Evolutionary conservation across 2,329 filamentous ascomycete genomes (phyloP).

Genomic region (Aspergillus felis): DNA sequence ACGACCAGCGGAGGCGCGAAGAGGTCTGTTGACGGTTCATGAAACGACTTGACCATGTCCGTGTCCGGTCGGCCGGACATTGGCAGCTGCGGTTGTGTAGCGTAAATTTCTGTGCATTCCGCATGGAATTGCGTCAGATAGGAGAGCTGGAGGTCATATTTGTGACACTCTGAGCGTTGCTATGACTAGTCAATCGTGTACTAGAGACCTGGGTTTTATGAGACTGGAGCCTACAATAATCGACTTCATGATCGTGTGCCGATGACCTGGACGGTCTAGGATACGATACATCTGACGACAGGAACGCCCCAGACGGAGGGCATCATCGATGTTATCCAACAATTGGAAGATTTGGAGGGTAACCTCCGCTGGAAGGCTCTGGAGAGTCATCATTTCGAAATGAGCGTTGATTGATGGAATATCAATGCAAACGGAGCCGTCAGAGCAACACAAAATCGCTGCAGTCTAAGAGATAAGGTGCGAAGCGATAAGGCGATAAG

Average conservation of each 20-base stretch:
- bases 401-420: too few relatives aligned
- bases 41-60: neutral
- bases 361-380: neutral
- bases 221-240: neutral
- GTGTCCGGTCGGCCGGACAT: neutral
- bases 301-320: neutral
- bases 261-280: neutral
- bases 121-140: neutral
- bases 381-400: neutral
- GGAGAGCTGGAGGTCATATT: neutral
- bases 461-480: too few relatives aligned
- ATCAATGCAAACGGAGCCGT: too few relatives aligned
- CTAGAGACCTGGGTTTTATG: neutral
- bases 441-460: too few relatives aligned
- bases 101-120: neutral
- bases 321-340: neutral
- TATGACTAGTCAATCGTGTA: neutral
- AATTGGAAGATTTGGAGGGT: neutral
- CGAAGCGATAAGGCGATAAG: too few relatives aligned
- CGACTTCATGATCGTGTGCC: neutral
- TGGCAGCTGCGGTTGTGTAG: neutral
- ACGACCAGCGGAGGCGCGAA: neutral
- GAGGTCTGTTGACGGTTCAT: neutral
- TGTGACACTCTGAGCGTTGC: neutral
- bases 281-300: neutral